These are phyloP conservation scores for Smittium culicis DNA, from an alignment of 371 early-diverging fungal species.

Conservation along the genomic window DNA sequence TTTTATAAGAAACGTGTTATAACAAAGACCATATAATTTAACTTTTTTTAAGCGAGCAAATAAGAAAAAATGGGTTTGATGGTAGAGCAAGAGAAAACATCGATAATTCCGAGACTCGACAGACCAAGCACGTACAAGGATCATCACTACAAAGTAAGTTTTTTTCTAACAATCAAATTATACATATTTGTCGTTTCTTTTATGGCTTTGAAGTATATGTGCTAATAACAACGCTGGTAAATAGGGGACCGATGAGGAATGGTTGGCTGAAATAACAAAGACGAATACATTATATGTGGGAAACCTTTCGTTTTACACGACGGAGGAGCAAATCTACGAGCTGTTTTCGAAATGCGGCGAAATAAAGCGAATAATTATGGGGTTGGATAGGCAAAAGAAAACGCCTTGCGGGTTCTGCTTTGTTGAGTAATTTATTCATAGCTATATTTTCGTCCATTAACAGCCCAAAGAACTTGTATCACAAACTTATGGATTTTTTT, in stretches of 20 bases:
- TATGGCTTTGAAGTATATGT: background rate
- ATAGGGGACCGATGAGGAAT: constrained; percentile 57
- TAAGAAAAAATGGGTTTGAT: background rate
- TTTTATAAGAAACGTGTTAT: too few relatives aligned
- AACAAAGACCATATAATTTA: too few relatives aligned
- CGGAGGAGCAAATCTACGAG: constrained; percentile 96
- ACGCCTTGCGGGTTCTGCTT: constrained; percentile 99
- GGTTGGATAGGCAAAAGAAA: constrained; percentile 79
- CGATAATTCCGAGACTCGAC: constrained; percentile 65
- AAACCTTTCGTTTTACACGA: constrained; percentile 93
- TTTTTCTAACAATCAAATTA: background rate
- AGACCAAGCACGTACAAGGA: constrained; percentile 78
- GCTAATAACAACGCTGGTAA: background rate
- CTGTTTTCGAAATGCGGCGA: constrained; percentile 92
- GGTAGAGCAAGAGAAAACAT: constrained; percentile 14
- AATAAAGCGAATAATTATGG: constrained; percentile 97
- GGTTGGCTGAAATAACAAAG: constrained; percentile 46
- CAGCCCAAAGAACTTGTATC: too few relatives aligned
- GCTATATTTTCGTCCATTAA: too few relatives aligned
- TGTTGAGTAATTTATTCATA: constrained; percentile 88
- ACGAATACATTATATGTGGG: constrained; percentile 91
- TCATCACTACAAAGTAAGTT: constrained; percentile 52
- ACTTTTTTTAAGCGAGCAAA: too few relatives aligned
- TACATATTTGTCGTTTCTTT: too few relatives aligned
- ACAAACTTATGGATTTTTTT: too few relatives aligned